These are phyloP conservation scores for Pythium myriotylum DNA, from an alignment of 352 stramenopile genomes.

Conservation along the genomic window DNA sequence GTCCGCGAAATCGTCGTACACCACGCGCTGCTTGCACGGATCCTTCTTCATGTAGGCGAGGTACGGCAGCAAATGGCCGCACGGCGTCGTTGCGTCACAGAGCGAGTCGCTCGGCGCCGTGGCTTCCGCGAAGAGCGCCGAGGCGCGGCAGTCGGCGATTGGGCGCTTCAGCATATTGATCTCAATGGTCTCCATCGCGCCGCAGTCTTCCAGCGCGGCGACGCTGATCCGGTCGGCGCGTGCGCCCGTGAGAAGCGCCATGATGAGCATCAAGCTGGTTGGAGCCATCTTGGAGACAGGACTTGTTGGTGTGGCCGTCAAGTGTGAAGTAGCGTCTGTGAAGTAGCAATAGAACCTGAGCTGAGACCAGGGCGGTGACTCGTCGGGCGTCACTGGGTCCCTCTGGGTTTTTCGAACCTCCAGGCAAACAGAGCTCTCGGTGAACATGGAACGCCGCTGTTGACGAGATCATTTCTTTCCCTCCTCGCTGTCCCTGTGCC, in stretches of 20 bases:
- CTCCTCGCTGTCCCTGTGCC: neutral
- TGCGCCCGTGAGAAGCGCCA: conserved; percentile 1
- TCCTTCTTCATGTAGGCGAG: conserved; percentile 19
- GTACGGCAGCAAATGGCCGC: conserved; percentile 13
- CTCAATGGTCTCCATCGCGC: conserved; percentile 10
- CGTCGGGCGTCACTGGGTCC: neutral
- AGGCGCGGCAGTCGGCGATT: conserved; percentile 6
- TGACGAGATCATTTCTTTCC: conserved; percentile 22
- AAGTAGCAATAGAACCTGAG: neutral
- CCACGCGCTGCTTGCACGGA: conserved; percentile 3
- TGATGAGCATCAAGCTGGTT: no score
- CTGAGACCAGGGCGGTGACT: neutral
- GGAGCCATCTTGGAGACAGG: no score
- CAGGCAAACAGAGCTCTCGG: neutral
- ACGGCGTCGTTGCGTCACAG: conserved; percentile 4
- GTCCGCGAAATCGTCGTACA: conserved; percentile 7
- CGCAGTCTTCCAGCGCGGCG: conserved; percentile 1
- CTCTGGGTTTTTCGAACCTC: conserved; percentile 2
- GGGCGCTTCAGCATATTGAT: conserved; percentile 12
- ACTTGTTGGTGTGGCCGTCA: no score
- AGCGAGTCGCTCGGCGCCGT: neutral
- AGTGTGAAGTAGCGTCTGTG: conserved; percentile 9
- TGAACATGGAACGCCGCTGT: conserved; percentile 8
- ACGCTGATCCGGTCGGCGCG: conserved; percentile 7
- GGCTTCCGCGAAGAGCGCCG: neutral